phyloP scores from a whole-genome alignment of 2,329 filamentous ascomycete species.

The Colletotrichum euphorbiae region DNA sequence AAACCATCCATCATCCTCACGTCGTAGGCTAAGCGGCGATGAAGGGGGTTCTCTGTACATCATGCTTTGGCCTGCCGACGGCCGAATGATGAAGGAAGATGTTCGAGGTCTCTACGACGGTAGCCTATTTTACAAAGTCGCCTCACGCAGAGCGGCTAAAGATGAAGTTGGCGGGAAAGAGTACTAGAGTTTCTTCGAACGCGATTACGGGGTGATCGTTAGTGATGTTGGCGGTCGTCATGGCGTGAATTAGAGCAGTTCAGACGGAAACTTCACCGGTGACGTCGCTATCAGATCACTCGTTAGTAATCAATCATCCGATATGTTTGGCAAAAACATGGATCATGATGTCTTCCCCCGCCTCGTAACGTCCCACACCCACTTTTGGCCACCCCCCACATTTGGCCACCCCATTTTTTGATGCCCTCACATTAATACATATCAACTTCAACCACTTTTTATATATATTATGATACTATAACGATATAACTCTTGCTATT shows the following conservation, averaged over 20 bases:
- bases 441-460: too few relatives aligned
- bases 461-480: too few relatives aligned
- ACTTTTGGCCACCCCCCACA: too few relatives aligned
- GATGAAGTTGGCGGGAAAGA: not conserved
- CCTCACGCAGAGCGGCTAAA: not conserved
- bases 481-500: too few relatives aligned
- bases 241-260: not conserved
- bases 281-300: not conserved
- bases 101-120: constrained; percentile 44
- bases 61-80: constrained; percentile 65
- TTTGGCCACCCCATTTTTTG: too few relatives aligned
- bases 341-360: not conserved
- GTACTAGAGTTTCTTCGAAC: not conserved
- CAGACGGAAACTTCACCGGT: not conserved
- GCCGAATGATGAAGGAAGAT: constrained; percentile 68
- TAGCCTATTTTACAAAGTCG: constrained; percentile 35
- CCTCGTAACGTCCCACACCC: too few relatives aligned
- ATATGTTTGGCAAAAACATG: not conserved
- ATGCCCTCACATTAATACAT: too few relatives aligned
- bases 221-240: too few relatives aligned
- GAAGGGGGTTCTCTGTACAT: constrained; percentile 55
- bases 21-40: not conserved
- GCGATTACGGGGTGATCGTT: too few relatives aligned
- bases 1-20: not conserved
- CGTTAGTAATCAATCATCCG: not conserved